Evolutionary conservation across 805 yeast genomes (phyloP).

Genomic region (Yarrowia porcina): DNA sequence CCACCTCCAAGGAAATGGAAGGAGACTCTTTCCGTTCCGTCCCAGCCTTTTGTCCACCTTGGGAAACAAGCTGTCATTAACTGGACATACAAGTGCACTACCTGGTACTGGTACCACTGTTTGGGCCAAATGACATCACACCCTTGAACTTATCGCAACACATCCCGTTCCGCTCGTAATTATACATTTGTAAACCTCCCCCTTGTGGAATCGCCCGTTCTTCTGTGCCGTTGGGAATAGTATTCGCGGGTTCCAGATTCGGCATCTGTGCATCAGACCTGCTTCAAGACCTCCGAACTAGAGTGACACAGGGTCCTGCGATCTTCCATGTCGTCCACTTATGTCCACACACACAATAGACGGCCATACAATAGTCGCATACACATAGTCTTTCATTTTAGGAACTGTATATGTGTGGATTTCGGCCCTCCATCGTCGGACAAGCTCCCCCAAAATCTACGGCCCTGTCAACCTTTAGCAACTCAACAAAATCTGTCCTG

Average conservation of each 20-base stretch:
- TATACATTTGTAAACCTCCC: too few relatives aligned
- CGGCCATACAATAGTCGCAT: background rate
- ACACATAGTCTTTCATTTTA: background rate
- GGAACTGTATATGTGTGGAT: background rate
- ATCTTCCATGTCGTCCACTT: background rate
- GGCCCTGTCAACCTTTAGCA: background rate
- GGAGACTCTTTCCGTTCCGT: too few relatives aligned
- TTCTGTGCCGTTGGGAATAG: background rate
- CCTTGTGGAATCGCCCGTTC: too few relatives aligned
- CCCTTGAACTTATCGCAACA: too few relatives aligned
- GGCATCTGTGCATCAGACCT: background rate
- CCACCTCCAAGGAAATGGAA: background rate
- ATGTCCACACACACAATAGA: background rate
- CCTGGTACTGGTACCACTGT: too few relatives aligned
- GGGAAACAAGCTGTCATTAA: too few relatives aligned
- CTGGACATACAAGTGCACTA: too few relatives aligned
- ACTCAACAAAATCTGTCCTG: background rate
- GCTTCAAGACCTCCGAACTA: background rate
- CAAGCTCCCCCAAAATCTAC: too few relatives aligned
- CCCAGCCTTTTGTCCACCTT: too few relatives aligned
- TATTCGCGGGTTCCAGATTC: background rate
- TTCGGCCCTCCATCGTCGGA: too few relatives aligned
- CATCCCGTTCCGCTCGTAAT: too few relatives aligned
- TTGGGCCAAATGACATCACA: too few relatives aligned
- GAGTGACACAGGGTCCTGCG: slow-evolving; percentile 7